Conservation (phyloP, 495 filamentous ascomycete genomes). For the Aspergillus egyptiacus region DNA sequence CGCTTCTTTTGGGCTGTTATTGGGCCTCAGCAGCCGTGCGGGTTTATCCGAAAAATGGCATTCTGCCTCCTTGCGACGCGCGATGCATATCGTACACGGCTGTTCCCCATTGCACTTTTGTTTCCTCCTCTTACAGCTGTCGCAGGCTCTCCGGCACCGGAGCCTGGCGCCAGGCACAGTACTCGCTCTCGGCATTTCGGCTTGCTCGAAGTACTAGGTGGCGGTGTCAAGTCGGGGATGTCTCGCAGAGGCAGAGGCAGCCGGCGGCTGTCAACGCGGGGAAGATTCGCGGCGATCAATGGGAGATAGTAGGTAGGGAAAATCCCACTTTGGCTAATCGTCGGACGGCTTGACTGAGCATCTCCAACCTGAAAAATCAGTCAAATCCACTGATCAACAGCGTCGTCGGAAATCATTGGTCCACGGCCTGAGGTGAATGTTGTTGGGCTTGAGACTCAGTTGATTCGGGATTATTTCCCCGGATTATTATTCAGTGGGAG, state of each 20-base stretch:
- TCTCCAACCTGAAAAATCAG: not conserved
- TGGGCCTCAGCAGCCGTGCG: conserved; percentile 33
- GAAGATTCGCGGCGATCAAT: not conserved
- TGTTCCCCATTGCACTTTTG: conserved; percentile 73
- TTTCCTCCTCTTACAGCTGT: conserved; percentile 72
- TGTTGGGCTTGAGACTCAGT: not conserved
- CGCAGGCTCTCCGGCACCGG: conserved; percentile 53
- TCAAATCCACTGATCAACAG: not conserved
- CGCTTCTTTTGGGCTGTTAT: conserved; percentile 27
- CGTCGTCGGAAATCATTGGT: not conserved
- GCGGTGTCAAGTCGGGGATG: not conserved
- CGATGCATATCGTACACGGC: conserved; percentile 62
- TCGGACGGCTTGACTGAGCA: not conserved
- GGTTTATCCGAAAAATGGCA: conserved; percentile 42
- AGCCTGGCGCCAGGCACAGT: conserved; percentile 32
- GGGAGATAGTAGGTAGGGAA: not conserved
- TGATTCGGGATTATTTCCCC: not conserved
- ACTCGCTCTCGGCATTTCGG: conserved; percentile 34
- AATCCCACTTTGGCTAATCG: conserved; percentile 3
- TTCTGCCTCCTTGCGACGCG: conserved; percentile 47
- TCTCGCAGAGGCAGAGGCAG: not conserved
- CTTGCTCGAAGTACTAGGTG: not conserved
- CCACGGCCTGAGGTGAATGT: not conserved
- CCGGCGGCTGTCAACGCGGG: conserved; percentile 5
- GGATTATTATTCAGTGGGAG: not conserved